Conservation (phyloP, 148 eudicot species). For the Rhododendron kiyosumense region DNA sequence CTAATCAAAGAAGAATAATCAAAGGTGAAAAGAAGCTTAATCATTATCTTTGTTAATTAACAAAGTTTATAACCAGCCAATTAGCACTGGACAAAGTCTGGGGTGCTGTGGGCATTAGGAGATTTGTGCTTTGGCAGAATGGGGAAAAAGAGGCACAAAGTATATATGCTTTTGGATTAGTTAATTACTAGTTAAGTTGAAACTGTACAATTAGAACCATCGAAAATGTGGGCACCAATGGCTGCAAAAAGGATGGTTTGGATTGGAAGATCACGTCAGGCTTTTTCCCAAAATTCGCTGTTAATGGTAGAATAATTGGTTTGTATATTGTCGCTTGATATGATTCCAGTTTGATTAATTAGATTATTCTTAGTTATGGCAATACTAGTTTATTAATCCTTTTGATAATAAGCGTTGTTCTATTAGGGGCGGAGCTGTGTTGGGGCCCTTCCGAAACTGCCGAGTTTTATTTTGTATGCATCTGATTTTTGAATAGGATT, state of each 20-base stretch:
- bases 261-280: neutral
- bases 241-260: neutral
- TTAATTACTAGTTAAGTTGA: neutral
- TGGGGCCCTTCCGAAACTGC: too few species aligned
- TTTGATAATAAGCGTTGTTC: neutral
- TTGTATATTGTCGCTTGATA: neutral
- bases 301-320: neutral
- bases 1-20: slow-evolving; percentile 1
- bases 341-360: neutral
- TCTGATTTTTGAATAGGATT: too few species aligned
- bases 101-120: neutral
- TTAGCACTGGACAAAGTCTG: neutral
- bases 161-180: neutral
- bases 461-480: too few species aligned
- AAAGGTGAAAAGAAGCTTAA: neutral
- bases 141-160: neutral
- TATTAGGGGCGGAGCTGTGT: too few species aligned
- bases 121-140: neutral
- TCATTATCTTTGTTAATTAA: neutral
- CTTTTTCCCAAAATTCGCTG: neutral
- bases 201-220: slow-evolving; percentile 2
- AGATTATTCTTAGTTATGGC: neutral
- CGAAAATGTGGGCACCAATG: slow-evolving; percentile 7
- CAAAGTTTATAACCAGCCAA: neutral
- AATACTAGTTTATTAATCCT: neutral